Conservation (phyloP, 108 stramenopile genomes). For the Skeletonema tropicum region DNA sequence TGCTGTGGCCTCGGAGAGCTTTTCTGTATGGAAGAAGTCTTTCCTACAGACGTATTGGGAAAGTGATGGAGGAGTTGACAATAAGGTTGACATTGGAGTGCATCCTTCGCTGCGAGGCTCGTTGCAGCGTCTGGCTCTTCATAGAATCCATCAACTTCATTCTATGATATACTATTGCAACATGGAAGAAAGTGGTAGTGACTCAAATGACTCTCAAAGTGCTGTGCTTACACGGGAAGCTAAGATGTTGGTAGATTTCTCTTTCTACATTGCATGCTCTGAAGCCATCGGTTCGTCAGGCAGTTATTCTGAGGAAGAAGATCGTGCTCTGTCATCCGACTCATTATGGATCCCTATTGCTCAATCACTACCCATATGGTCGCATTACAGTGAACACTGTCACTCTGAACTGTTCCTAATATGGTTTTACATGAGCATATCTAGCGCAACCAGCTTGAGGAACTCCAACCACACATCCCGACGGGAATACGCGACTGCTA, state of each 20-base stretch:
- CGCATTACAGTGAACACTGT: slow-evolving; percentile 31
- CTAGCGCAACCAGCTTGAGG: background rate
- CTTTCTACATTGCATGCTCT: slow-evolving; percentile 33
- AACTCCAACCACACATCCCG: slow-evolving; percentile 1
- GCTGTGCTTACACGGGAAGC: slow-evolving; percentile 30
- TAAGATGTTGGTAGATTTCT: slow-evolving; percentile 44
- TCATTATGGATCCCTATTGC: slow-evolving; percentile 37
- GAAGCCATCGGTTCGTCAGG: background rate
- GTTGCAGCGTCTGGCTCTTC: slow-evolving; percentile 37
- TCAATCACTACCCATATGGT: slow-evolving; percentile 44
- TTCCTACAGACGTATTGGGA: slow-evolving; percentile 24
- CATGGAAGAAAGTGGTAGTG: slow-evolving; percentile 19
- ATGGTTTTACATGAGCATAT: slow-evolving; percentile 40
- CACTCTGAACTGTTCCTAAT: slow-evolving; percentile 40
- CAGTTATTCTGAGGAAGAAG: background rate
- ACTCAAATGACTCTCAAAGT: slow-evolving; percentile 8
- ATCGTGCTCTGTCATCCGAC: background rate
- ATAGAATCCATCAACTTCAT: slow-evolving; percentile 53
- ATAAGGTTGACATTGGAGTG: background rate
- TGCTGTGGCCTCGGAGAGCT: slow-evolving; percentile 25
- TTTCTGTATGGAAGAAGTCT: slow-evolving; percentile 24
- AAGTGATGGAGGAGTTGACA: background rate
- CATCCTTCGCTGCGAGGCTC: slow-evolving; percentile 23
- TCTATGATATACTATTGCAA: slow-evolving; percentile 54
- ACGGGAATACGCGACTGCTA: slow-evolving; percentile 15